These are phyloP conservation scores for Aureobasidium sp. DNA, from an alignment of 2,329 filamentous ascomycete genomes.

Conservation along the genomic window DNA sequence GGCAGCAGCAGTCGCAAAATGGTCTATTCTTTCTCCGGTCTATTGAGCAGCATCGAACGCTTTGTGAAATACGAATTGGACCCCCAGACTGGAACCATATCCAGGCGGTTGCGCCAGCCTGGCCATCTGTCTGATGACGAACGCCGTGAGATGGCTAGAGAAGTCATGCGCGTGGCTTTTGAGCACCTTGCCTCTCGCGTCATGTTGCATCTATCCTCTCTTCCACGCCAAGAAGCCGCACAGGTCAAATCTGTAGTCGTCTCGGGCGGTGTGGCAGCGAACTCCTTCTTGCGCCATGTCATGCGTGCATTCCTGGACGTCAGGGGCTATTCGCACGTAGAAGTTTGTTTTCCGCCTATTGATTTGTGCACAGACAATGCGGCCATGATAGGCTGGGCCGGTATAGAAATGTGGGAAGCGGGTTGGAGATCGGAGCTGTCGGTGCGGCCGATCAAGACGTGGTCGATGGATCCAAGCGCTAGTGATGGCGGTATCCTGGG, in stretches of 20 bases:
- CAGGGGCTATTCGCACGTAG: slow-evolving; percentile 56
- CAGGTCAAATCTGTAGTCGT: slow-evolving; percentile 62
- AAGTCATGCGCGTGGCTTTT: slow-evolving; percentile 73
- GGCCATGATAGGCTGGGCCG: slow-evolving; percentile 94
- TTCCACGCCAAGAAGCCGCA: slow-evolving; percentile 8
- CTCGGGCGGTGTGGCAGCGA: slow-evolving; percentile 85
- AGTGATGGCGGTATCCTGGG: slow-evolving; percentile 63
- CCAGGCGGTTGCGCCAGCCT: slow-evolving; percentile 28
- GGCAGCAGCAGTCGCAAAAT: slow-evolving; percentile 40
- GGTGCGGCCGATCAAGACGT: slow-evolving; percentile 57
- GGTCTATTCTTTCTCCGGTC: slow-evolving; percentile 67
- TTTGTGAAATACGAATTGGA: slow-evolving; percentile 37
- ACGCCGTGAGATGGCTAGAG: slow-evolving; percentile 61
- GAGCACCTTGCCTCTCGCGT: slow-evolving; percentile 77
- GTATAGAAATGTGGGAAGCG: slow-evolving; percentile 80
- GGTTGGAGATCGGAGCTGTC: slow-evolving; percentile 62
- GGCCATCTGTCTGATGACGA: slow-evolving; percentile 49
- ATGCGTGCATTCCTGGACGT: slow-evolving; percentile 49
- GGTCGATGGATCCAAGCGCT: slow-evolving; percentile 61
- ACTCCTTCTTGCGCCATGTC: slow-evolving; percentile 68
- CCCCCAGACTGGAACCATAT: slow-evolving; percentile 27
- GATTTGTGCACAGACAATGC: slow-evolving; percentile 88
- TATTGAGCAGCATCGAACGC: slow-evolving; percentile 59
- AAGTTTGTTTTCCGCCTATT: slow-evolving; percentile 66
- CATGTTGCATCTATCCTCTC: slow-evolving; percentile 42